phyloP scores from a whole-genome alignment of 441 rosid species.

The Pelargonium cotyledonis region DNA sequence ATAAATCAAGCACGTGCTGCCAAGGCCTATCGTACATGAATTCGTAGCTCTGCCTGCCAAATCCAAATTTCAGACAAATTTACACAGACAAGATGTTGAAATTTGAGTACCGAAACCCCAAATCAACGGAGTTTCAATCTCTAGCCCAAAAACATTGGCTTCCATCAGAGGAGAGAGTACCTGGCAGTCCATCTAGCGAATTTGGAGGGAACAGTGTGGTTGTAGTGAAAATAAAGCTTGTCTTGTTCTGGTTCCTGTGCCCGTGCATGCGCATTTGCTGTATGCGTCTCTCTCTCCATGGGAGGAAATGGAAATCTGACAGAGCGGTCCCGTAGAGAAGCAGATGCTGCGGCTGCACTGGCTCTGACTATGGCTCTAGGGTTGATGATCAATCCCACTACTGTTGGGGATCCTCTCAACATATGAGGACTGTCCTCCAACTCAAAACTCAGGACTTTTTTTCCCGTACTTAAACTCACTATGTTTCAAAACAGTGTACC shows the following conservation, averaged over 20 bases:
- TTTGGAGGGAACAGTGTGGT: constrained; percentile 64
- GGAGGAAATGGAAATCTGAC: neutral
- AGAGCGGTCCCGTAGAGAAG: neutral
- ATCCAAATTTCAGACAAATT: neutral
- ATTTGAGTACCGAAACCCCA: neutral
- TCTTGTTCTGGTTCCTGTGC: constrained; percentile 4
- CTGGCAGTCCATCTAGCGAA: constrained; percentile 68
- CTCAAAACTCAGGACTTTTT: too few species aligned
- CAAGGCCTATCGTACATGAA: constrained; percentile 78
- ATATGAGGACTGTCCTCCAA: too few species aligned
- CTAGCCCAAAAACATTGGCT: neutral
- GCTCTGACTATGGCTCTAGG: too few species aligned
- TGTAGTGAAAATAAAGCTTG: constrained; percentile 48
- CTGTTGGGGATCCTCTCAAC: too few species aligned
- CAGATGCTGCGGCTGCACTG: neutral
- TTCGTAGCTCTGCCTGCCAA: constrained; percentile 52
- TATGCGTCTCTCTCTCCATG: neutral
- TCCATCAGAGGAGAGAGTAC: constrained; percentile 16
- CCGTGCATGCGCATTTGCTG: neutral
- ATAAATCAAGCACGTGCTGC: constrained; percentile 59
- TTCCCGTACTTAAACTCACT: too few species aligned
- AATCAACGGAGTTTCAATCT: neutral
- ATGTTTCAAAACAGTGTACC: too few species aligned
- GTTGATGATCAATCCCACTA: too few species aligned
- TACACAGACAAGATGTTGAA: neutral